phyloP scores from a whole-genome alignment of 495 filamentous ascomycete species.

The Daldinia vernicosa region DNA sequence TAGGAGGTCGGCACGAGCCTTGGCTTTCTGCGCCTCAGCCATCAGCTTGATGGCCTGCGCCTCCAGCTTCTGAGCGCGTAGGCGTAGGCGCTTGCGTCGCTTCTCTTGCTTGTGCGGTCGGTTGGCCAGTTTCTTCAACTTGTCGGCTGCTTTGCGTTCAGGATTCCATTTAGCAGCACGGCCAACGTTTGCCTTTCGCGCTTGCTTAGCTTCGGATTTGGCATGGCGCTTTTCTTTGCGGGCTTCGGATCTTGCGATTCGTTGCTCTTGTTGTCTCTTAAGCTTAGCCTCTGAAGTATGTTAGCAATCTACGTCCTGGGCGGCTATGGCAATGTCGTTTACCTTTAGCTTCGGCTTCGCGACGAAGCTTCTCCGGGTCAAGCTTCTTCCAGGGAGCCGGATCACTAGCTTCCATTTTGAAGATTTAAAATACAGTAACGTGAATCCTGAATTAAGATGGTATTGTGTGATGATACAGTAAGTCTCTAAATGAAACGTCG shows the following conservation, averaged over 20 bases:
- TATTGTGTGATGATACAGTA: background rate
- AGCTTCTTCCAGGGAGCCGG: conserved; percentile 32
- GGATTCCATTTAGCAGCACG: conserved; percentile 41
- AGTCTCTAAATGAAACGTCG: background rate
- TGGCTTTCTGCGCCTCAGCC: conserved; percentile 39
- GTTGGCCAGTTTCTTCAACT: conserved; percentile 41
- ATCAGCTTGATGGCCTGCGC: conserved; percentile 37
- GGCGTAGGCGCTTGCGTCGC: conserved; percentile 39
- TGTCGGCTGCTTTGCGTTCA: conserved; percentile 41
- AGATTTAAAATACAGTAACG: background rate
- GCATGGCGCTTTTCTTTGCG: conserved; percentile 45
- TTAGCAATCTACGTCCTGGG: conserved; percentile 10
- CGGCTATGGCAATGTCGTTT: background rate
- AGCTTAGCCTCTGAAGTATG: conserved; percentile 33
- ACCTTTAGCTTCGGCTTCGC: conserved; percentile 43
- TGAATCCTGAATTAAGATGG: background rate
- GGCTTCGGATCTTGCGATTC: conserved; percentile 36
- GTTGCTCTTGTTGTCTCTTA: conserved; percentile 40
- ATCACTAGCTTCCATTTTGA: conserved; percentile 30
- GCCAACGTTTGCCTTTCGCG: conserved; percentile 43
- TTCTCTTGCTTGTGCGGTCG: conserved; percentile 45
- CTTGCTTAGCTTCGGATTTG: conserved; percentile 47
- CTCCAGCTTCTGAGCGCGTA: conserved; percentile 41
- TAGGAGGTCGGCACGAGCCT: conserved; percentile 34
- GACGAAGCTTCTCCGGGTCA: conserved; percentile 35